These are phyloP conservation scores for Sporothrix globosa DNA, from an alignment of 2,329 filamentous ascomycete genomes.

Conservation along the genomic window DNA sequence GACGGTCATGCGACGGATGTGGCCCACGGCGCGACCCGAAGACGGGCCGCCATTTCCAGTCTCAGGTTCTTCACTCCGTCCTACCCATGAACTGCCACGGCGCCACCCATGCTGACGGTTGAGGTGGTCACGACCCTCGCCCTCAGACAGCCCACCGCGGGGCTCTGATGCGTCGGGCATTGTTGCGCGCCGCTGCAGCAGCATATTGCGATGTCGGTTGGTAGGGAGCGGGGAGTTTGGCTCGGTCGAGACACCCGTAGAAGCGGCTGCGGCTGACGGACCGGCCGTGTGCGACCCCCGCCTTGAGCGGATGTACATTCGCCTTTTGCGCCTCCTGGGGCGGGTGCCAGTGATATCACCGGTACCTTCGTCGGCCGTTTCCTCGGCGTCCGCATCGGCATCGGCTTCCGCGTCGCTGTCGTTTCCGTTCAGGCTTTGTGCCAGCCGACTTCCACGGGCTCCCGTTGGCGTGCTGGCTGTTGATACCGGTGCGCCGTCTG, in stretches of 20 bases:
- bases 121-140: slow-evolving; percentile 69
- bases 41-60: slow-evolving; percentile 52
- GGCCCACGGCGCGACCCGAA: slow-evolving; percentile 60
- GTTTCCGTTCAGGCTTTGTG: slow-evolving; percentile 46
- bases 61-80: slow-evolving; percentile 52
- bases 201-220: slow-evolving; percentile 53
- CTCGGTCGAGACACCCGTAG: slow-evolving; percentile 46
- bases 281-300: slow-evolving; percentile 39
- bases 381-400: slow-evolving; percentile 72
- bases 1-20: slow-evolving; percentile 67
- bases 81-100: slow-evolving; percentile 63
- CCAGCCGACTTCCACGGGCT: slow-evolving; percentile 46
- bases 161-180: slow-evolving; percentile 63
- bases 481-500: slow-evolving; percentile 45
- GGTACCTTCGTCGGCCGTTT: slow-evolving; percentile 77
- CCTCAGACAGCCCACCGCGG: slow-evolving; percentile 71
- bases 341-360: slow-evolving; percentile 52
- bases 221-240: slow-evolving; percentile 49
- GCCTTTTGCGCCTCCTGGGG: slow-evolving; percentile 66
- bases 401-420: slow-evolving; percentile 66
- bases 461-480: slow-evolving; percentile 54
- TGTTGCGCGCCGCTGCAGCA: slow-evolving; percentile 67
- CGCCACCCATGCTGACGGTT: slow-evolving; percentile 59
- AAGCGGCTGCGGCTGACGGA: slow-evolving; percentile 57
- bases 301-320: slow-evolving; percentile 56